Conservation (phyloP, 2,329 filamentous ascomycete species). For the Botrytis medusae region DNA sequence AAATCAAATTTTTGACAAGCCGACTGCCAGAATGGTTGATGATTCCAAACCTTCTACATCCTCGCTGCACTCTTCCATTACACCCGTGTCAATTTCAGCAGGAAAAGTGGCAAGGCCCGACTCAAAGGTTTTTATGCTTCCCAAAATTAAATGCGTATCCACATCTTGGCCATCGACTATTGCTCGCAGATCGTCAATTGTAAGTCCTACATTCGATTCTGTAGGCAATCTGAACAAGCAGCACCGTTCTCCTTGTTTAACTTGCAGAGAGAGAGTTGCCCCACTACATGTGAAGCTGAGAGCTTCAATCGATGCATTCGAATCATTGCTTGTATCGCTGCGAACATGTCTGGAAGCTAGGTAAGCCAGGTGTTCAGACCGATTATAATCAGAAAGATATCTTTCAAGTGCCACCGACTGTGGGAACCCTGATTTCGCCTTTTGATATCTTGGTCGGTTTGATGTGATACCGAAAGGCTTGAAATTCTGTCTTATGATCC, state of each 20-base stretch:
- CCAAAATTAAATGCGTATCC: neutral
- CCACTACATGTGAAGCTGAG: neutral
- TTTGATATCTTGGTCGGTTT: too few relatives aligned
- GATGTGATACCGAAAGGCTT: neutral
- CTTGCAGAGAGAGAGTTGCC: neutral
- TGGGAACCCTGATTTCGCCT: neutral
- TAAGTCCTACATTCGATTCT: too few relatives aligned
- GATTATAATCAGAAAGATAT: neutral
- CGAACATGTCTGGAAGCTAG: neutral
- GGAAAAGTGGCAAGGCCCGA: too few relatives aligned
- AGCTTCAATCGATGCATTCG: neutral
- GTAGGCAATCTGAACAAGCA: neutral
- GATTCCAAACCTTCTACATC: neutral
- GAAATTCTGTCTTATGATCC: neutral
- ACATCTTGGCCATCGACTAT: neutral
- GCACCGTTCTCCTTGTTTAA: neutral
- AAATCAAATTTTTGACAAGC: neutral
- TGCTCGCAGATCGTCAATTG: neutral
- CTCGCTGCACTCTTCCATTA: neutral
- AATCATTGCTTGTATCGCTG: neutral
- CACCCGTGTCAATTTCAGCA: accelerated
- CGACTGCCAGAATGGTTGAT: neutral
- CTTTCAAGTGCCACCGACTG: neutral
- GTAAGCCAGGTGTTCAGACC: neutral
- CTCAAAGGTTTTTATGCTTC: neutral